A percentile compares a stretch with the other conserved stretches of the same genome.
Conservation (phyloP, 2,329 filamentous ascomycete genomes). For the Penicillium sp. region DNA sequence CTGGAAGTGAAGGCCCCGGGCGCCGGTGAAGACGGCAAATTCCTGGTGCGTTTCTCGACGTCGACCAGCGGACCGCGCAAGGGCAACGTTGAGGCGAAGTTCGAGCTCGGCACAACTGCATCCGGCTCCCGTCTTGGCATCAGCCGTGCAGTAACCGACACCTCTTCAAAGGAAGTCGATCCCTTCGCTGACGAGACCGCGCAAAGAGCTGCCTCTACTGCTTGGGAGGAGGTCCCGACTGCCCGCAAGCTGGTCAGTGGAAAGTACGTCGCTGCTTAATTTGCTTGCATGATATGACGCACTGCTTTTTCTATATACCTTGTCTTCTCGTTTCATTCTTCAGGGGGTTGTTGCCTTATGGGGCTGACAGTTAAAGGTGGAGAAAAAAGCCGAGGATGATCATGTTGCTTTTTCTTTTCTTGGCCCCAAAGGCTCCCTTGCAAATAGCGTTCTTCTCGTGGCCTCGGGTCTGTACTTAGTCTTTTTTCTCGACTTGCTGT, state of each 20-base stretch:
- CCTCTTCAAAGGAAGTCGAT: constrained; percentile 35
- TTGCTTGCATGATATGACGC: neutral
- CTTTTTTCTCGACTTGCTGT: constrained; percentile 13
- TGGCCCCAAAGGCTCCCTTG: constrained; percentile 7
- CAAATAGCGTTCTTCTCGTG: constrained; percentile 18
- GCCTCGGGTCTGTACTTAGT: constrained; percentile 9
- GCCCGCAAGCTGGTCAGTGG: constrained; percentile 67
- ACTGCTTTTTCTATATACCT: constrained; percentile 17
- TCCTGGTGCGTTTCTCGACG: constrained; percentile 77
- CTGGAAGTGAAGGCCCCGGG: constrained; percentile 49
- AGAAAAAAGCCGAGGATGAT: neutral
- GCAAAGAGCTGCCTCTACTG: constrained; percentile 32
- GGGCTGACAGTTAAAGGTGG: neutral
- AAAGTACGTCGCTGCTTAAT: constrained; percentile 61
- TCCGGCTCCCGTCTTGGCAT: constrained; percentile 64
- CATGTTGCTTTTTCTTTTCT: constrained; percentile 3
- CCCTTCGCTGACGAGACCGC: constrained; percentile 48
- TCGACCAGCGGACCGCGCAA: constrained; percentile 66
- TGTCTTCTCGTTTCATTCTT: constrained; percentile 1
- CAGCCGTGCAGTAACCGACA: constrained; percentile 33
- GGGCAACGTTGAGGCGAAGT: constrained; percentile 75
- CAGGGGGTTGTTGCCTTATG: neutral
- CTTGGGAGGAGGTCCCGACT: constrained; percentile 65
- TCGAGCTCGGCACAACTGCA: constrained; percentile 61
- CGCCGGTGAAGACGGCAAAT: constrained; percentile 57